Percentiles rank a stretch among this genome's conserved stretches.
Conservation (phyloP, 768 basidiomycete genomes). For the Mycena polygramma region DNA sequence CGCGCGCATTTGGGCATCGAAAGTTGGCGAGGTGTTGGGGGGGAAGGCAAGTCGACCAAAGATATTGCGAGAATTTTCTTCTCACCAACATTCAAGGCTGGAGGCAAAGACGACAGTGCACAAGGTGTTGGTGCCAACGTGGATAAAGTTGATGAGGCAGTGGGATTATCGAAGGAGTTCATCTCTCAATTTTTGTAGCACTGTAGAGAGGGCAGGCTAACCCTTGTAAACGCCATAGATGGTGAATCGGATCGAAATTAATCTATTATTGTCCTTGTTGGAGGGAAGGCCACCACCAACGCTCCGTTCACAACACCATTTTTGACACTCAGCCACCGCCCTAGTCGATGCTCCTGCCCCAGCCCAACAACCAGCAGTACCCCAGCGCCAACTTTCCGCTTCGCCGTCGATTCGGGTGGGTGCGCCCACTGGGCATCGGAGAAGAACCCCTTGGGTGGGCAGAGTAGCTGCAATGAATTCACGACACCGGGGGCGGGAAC, state of each 20-base stretch:
- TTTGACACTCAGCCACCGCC: constrained; percentile 88
- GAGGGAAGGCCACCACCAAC: constrained; percentile 70
- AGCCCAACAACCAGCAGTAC: constrained; percentile 81
- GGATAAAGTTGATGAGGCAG: constrained; percentile 74
- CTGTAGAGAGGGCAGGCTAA: neutral
- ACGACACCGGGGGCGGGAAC: constrained; percentile 83
- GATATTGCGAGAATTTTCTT: neutral
- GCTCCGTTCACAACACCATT: constrained; percentile 83
- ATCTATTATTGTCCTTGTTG: constrained; percentile 45
- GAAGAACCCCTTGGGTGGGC: constrained; percentile 64
- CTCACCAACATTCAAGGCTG: constrained; percentile 67
- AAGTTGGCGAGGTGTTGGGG: constrained; percentile 83
- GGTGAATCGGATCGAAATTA: no score
- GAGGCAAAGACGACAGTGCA: constrained; percentile 93
- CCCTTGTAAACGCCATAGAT: no score
- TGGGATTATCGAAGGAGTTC: constrained; percentile 66
- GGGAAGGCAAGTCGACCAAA: constrained; percentile 77
- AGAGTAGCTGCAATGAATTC: constrained; percentile 89
- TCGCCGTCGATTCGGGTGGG: constrained; percentile 35
- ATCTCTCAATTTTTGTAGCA: constrained; percentile 39
- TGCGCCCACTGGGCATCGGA: constrained; percentile 51
- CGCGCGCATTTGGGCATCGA: constrained; percentile 89
- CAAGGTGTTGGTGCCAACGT: constrained; percentile 88
- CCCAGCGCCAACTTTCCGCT: constrained; percentile 41
- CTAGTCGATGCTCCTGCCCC: constrained; percentile 90